Percentiles rank a stretch among this genome's conserved stretches.
These are phyloP conservation scores for Cystobasidium ongulense DNA, from an alignment of 768 basidiomycete genomes.

Conservation along the genomic window DNA sequence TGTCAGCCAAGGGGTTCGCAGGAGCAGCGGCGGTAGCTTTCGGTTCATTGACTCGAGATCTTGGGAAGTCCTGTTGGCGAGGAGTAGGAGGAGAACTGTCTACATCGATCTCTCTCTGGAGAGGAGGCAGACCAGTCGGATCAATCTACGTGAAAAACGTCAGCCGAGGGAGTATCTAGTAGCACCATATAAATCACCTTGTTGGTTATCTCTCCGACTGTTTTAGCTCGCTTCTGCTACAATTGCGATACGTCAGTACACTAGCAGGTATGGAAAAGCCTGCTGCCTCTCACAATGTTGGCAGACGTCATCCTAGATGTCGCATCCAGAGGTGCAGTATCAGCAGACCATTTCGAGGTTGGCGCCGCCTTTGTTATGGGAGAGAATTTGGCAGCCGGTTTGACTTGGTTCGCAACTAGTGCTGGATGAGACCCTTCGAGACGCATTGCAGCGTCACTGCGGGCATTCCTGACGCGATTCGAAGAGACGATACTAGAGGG, in stretches of 20 bases:
- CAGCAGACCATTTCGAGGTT: constrained; percentile 9
- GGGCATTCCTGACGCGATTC: constrained; percentile 1
- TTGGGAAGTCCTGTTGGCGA: background rate
- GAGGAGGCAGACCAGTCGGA: no score
- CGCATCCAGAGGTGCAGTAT: background rate
- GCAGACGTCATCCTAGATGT: background rate
- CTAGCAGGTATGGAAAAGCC: background rate
- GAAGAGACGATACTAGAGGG: constrained; percentile 8
- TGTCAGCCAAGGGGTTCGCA: background rate
- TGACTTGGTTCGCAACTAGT: background rate
- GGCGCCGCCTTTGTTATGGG: background rate
- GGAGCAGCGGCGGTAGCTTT: background rate
- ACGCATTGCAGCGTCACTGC: constrained; percentile 22
- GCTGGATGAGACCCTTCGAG: constrained; percentile 26
- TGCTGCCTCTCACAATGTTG: background rate
- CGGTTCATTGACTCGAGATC: no score
- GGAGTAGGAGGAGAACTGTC: background rate
- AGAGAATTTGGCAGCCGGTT: background rate
- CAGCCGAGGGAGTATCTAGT: no score
- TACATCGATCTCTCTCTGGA: background rate
- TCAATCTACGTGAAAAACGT: no score
- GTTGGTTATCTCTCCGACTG: background rate
- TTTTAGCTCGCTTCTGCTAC: background rate
- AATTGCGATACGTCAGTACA: background rate
- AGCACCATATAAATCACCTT: background rate